phyloP scores from a whole-genome alignment of 2,329 filamentous ascomycete genomes.

The Aspergillus unguis region DNA sequence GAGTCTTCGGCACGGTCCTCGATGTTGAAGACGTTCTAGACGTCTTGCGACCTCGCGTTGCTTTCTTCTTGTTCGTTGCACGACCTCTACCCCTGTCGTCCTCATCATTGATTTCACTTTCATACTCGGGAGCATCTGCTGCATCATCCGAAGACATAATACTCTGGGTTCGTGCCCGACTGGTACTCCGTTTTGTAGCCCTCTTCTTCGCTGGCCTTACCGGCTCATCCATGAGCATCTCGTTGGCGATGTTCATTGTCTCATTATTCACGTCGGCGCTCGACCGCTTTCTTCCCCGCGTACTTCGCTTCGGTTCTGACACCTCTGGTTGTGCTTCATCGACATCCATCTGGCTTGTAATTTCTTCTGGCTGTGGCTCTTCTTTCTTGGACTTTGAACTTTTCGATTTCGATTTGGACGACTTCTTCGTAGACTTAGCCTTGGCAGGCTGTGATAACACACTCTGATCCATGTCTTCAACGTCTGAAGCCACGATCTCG shows the following conservation, averaged over 20 bases:
- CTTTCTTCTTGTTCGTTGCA: conserved; percentile 37
- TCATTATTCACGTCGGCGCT: conserved; percentile 54
- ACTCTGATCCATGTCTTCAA: conserved; percentile 58
- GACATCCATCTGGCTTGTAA: conserved; percentile 32
- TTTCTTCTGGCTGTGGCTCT: conserved; percentile 45
- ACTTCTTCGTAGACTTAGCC: conserved; percentile 52
- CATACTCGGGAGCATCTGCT: conserved; percentile 18
- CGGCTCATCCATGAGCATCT: conserved; percentile 21
- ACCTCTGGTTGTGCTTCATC: conserved; percentile 30
- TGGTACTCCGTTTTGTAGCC: conserved; percentile 52
- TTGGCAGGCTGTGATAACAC: conserved; percentile 50
- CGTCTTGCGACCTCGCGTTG: conserved; percentile 45
- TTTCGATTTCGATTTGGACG: conserved; percentile 36
- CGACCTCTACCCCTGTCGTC: conserved; percentile 46
- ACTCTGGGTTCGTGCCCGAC: conserved; percentile 37
- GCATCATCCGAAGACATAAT: conserved; percentile 39
- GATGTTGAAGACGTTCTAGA: conserved; percentile 50
- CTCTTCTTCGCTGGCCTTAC: conserved; percentile 58
- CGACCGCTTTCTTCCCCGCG: conserved; percentile 58
- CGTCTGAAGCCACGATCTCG: conserved; percentile 42
- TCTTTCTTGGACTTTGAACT: conserved; percentile 38
- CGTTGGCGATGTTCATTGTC: conserved; percentile 16
- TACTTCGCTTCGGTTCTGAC: conserved; percentile 35
- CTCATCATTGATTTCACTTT: conserved; percentile 14
- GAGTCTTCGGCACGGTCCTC: conserved; percentile 44